Evolutionary conservation across 805 yeast genomes (phyloP).

Genomic region (Priceomyces fermenticarens): DNA sequence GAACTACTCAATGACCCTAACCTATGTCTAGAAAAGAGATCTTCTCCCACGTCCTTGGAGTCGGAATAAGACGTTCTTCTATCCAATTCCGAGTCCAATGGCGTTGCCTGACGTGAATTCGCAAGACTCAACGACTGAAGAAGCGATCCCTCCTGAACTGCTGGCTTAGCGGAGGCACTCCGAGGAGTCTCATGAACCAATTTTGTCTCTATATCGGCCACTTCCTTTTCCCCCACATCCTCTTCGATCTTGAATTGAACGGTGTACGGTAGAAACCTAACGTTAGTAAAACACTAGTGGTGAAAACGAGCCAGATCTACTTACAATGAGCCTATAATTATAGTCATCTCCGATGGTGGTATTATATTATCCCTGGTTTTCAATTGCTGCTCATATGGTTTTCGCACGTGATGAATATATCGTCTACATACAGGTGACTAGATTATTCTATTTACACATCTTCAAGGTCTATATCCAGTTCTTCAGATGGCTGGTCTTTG

Average conservation of each 20-base stretch:
- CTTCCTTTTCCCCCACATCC: constrained; percentile 9
- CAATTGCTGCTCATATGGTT: too few species aligned
- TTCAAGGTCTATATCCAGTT: constrained; percentile 3
- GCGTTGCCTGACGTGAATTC: constrained; percentile 21
- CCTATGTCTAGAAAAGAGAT: constrained; percentile 41
- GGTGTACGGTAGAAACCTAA: constrained; percentile 67
- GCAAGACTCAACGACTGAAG: constrained; percentile 39
- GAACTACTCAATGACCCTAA: constrained; percentile 3
- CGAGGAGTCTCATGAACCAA: constrained; percentile 4
- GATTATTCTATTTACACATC: constrained; percentile 2
- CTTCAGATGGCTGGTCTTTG: not conserved
- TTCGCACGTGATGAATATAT: too few species aligned
- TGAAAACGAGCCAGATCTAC: constrained; percentile 20
- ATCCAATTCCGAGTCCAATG: constrained; percentile 8
- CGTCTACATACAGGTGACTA: too few species aligned
- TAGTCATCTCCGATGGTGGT: constrained; percentile 45
- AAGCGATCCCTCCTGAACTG: constrained; percentile 19
- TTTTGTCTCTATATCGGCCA: not conserved
- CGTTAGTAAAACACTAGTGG: constrained; percentile 14
- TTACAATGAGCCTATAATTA: constrained; percentile 67
- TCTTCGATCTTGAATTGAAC: constrained; percentile 60
- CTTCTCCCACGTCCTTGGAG: constrained; percentile 44
- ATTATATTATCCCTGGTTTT: too few species aligned
- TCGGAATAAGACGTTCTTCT: not conserved
- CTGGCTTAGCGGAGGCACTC: not conserved